Base-by-base conservation (phyloP, 371 early-diverging fungal species). In the Parasitella parasitica region DNA sequence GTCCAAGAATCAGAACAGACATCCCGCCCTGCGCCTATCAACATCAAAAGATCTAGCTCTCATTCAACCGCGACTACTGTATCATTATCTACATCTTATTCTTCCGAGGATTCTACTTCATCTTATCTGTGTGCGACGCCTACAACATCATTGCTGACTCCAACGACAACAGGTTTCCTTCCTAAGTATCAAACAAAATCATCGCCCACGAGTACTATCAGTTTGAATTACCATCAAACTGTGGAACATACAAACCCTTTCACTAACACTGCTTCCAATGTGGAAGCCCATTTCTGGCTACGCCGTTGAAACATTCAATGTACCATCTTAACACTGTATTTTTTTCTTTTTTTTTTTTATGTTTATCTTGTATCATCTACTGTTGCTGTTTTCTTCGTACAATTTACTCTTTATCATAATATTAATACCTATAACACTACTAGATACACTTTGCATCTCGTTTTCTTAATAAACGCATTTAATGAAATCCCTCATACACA, bases 201-300 rank as follows among this genome's bases (percentile, higher is more conserved):
- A 12, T 60, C 24, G 12, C 13, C 38, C 49, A 48, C 55, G 38
- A 55, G 62, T n/a, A 54, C 58, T 20, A 34, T 18, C 6, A 57
- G 57, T 57, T 18, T 48, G 4, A 57, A 46, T 57, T 32, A 51
- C 13, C 38, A 52, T 39, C 53, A 43, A 43, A 43, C 60, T 49
- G 59, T 54, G 46, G 61, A 61, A 61, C 52, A 11, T 18, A 9
- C 46, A 24, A n/a, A 35, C n/a, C 18, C 34, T 6, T 60, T 51
- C 34, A 39, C 53, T 20, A 36, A 54, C 36, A 34, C 28, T 32
- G 53, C 52, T 34, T 52, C 49, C 6, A 48, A 32, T n/a, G 48
- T 57, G 26, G 58, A 54, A 26, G 26, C 15, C 35, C 61, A 61
- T 9, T 39, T 54, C 15, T 61, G 61, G 61, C 35, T 61, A 35